Evolutionary conservation across 371 early-diverging fungal genomes (phyloP).

Genomic region (Batkoa obscura): DNA sequence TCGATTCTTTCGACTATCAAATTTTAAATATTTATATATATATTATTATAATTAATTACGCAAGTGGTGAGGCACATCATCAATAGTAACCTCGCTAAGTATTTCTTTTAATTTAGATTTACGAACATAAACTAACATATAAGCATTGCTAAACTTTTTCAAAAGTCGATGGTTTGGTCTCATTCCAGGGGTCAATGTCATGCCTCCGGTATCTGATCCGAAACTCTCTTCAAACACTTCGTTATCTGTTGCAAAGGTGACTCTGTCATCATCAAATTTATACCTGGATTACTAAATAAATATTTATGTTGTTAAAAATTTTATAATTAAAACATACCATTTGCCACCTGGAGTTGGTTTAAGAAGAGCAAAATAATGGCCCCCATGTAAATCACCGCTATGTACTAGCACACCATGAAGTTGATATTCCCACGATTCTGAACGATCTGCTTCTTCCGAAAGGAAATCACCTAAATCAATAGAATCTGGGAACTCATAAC

Average conservation of each 20-base stretch:
- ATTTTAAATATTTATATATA: not conserved
- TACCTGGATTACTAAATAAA: constrained; percentile 22
- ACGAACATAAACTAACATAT: constrained; percentile 92
- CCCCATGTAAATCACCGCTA: constrained; percentile 86
- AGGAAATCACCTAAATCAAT: constrained; percentile 84
- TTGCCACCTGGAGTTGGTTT: constrained; percentile 55
- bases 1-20: too few species aligned
- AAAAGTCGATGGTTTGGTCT: constrained; percentile 13
- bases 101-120: constrained; percentile 50
- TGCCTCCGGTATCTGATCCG: constrained; percentile 53
- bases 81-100: constrained; percentile 33
- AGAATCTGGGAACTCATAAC: constrained; percentile 87
- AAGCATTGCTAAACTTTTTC: constrained; percentile 84
- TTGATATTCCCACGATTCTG: constrained; percentile 51
- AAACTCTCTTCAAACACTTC: constrained; percentile 94
- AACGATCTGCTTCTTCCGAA: constrained; percentile 34
- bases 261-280: constrained; percentile 96
- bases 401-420: constrained; percentile 94
- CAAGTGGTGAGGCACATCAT: constrained; percentile 70
- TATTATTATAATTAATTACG: constrained; percentile 19
- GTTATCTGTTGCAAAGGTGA: constrained; percentile 58
- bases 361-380: constrained; percentile 93
- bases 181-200: constrained; percentile 9
- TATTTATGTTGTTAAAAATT: too few species aligned
- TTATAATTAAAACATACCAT: constrained; percentile 29